Evolutionary conservation across 441 rosid species (phyloP), one percentile per base, ranked within the genome.

Genomic region (Mallotus repandus): DNA sequence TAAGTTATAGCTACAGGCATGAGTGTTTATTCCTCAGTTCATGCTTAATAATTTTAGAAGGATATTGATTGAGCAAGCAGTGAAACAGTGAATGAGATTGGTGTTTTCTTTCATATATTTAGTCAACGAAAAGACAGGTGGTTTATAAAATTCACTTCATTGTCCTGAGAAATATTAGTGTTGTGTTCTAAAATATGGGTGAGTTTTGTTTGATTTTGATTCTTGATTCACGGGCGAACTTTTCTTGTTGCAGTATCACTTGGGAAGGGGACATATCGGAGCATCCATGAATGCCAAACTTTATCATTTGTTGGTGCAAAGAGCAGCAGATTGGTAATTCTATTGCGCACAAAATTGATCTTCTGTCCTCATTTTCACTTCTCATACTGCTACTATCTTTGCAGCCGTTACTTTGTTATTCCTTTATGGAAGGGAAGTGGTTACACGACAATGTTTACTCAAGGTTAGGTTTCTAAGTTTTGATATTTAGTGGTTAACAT

Each of bases 181-280:
- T 58, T 2, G n/a, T 53, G 57, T 21, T 32, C 58, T 69, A 18
- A 65, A 22, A 21, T 79, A 13, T 35, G 45, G 38, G 29, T 72
- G 63, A 6, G 22, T 49, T 73, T 72, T 32, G 18, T 56, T 48
- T 56, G 5, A 35, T 35, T 25, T 35, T 35, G 19, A 48, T 54
- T 49, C 19, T 15, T 18, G 11, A 45, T 46, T 63, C 50, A 18
- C 59, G 50, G 10, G 18, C 10, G 56, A 48, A 32, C 18, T 29
- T 49, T 46, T 29, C 61, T 22, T 58, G 4, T 79, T 43, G 7
- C 82, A 95, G 99, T 95, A 86, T 88, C 97, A 95, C 76, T 62
- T 95, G 83, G 99, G 99, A 83, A 87, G 99, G 74, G 96, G 98
- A 73, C 97, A 95, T 55, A 88, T 92, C 77, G 91, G 97, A 57